Conservation (phyloP, 2,329 filamentous ascomycete genomes). For the Aspergillus sp. region DNA sequence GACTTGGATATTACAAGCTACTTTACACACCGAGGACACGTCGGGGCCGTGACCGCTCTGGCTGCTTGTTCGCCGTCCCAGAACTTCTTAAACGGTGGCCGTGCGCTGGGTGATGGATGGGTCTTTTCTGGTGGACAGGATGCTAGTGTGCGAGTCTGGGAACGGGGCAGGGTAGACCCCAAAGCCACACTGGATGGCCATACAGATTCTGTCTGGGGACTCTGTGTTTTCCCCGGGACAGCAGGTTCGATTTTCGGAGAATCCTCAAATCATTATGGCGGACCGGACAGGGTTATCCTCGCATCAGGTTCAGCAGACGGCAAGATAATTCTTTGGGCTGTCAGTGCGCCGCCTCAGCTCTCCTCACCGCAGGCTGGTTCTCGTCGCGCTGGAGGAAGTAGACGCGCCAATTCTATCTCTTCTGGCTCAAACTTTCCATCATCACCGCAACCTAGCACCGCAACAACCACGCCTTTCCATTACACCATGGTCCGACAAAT, state of each 20-base stretch:
- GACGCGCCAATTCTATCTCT: constrained; percentile 89
- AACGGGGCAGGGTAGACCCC: constrained; percentile 88
- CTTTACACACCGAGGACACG: constrained; percentile 93
- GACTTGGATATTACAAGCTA: constrained; percentile 92
- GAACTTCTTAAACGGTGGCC: constrained; percentile 86
- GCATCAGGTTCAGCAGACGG: constrained; percentile 91
- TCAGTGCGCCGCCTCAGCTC: constrained; percentile 85
- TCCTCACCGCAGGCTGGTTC: constrained; percentile 77
- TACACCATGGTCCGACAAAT: constrained; percentile 90
- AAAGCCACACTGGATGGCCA: constrained; percentile 94
- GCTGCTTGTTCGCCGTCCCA: constrained; percentile 85
- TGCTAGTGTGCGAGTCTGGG: constrained; percentile 91
- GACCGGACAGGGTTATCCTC: constrained; percentile 83
- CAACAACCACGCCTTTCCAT: constrained; percentile 83
- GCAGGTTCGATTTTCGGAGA: constrained; percentile 78
- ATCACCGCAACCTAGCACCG: constrained; percentile 85
- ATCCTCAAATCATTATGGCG: constrained; percentile 73
- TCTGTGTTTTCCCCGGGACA: constrained; percentile 88
- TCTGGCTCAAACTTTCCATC: constrained; percentile 91
- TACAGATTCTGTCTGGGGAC: constrained; percentile 92
- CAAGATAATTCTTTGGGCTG: constrained; percentile 89
- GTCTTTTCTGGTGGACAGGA: constrained; percentile 98
- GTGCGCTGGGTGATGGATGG: constrained; percentile 92
- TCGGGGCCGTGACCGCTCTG: constrained; percentile 84
- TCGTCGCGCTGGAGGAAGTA: constrained; percentile 74